Evolutionary conservation across 768 basidiomycete genomes (phyloP).

Genomic region (Mycena alexandri): DNA sequence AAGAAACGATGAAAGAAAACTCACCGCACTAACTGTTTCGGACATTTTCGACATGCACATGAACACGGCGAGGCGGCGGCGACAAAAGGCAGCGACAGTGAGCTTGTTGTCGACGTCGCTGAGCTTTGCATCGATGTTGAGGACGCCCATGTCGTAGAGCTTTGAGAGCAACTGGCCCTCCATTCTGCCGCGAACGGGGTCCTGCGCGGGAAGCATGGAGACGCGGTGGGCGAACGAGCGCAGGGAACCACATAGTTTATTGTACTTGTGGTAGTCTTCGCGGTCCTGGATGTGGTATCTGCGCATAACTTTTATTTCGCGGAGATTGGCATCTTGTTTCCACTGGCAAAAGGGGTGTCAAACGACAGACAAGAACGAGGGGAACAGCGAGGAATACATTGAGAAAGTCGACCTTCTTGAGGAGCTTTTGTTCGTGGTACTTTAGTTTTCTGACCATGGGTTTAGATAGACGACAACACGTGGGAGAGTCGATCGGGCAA

Average conservation of each 20-base stretch:
- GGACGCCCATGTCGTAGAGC: slow-evolving; percentile 96
- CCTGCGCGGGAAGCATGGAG: slow-evolving; percentile 88
- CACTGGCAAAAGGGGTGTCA: slow-evolving; percentile 65
- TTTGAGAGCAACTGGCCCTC: slow-evolving; percentile 92
- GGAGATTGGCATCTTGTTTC: slow-evolving; percentile 93
- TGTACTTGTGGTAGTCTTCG: slow-evolving; percentile 98
- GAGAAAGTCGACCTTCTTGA: slow-evolving; percentile 97
- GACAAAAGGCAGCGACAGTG: slow-evolving; percentile 94
- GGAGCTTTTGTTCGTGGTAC: slow-evolving; percentile 94
- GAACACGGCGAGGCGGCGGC: slow-evolving; percentile 91
- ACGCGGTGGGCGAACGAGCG: slow-evolving; percentile 89
- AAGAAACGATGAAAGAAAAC: slow-evolving; percentile 46
- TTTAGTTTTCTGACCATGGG: slow-evolving; percentile 93
- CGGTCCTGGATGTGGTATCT: slow-evolving; percentile 95
- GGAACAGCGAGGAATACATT: slow-evolving; percentile 62
- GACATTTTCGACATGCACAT: slow-evolving; percentile 95
- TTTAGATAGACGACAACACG: slow-evolving; percentile 21
- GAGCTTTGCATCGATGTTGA: slow-evolving; percentile 88
- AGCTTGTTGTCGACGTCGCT: slow-evolving; percentile 97
- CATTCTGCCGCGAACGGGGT: slow-evolving; percentile 88
- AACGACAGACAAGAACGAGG: slow-evolving; percentile 16
- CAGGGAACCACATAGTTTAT: slow-evolving; percentile 92
- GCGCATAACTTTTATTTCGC: slow-evolving; percentile 95
- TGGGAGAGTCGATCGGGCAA: slow-evolving; percentile 18
- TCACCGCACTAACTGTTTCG: slow-evolving; percentile 92